These are phyloP conservation scores for Neurospora sp. DNA, from an alignment of 495 filamentous ascomycete species.

Conservation along the genomic window DNA sequence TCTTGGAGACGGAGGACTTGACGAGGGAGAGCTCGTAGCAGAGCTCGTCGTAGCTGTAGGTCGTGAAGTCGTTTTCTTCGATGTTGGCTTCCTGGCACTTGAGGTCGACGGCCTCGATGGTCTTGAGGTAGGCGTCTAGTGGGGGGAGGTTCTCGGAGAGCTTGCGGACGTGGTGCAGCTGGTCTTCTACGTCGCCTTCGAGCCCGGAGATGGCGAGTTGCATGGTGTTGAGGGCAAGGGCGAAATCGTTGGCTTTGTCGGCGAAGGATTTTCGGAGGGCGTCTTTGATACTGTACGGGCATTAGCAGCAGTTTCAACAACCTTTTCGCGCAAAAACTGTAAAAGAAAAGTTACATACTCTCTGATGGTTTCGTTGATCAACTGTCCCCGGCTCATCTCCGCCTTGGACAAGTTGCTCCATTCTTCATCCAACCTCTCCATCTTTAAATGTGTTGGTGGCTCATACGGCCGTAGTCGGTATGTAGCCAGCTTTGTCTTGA, in stretches of 20 bases:
- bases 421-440: slow-evolving; percentile 70
- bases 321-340: background rate
- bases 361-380: slow-evolving; percentile 95
- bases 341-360: slow-evolving; percentile 44
- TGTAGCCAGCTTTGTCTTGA: slow-evolving; percentile 94
- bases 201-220: slow-evolving; percentile 86
- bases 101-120: slow-evolving; percentile 68
- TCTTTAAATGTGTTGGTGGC: slow-evolving; percentile 66
- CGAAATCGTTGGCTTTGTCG: slow-evolving; percentile 95
- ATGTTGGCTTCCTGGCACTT: slow-evolving; percentile 96
- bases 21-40: slow-evolving; percentile 89
- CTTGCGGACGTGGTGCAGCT: slow-evolving; percentile 71
- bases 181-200: slow-evolving; percentile 92
- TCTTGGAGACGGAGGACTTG: slow-evolving; percentile 82
- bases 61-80: slow-evolving; percentile 98
- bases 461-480: slow-evolving; percentile 87
- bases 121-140: slow-evolving; percentile 75
- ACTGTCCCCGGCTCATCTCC: slow-evolving; percentile 76
- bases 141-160: slow-evolving; percentile 74
- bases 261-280: slow-evolving; percentile 83
- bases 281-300: slow-evolving; percentile 71
- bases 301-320: background rate
- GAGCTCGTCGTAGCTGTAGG: slow-evolving; percentile 92
- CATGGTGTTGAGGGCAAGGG: slow-evolving; percentile 83
- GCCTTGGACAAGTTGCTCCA: slow-evolving; percentile 69